phyloP scores from a whole-genome alignment of 2,329 filamentous ascomycete genomes.

The Waltergamsia citrina region DNA sequence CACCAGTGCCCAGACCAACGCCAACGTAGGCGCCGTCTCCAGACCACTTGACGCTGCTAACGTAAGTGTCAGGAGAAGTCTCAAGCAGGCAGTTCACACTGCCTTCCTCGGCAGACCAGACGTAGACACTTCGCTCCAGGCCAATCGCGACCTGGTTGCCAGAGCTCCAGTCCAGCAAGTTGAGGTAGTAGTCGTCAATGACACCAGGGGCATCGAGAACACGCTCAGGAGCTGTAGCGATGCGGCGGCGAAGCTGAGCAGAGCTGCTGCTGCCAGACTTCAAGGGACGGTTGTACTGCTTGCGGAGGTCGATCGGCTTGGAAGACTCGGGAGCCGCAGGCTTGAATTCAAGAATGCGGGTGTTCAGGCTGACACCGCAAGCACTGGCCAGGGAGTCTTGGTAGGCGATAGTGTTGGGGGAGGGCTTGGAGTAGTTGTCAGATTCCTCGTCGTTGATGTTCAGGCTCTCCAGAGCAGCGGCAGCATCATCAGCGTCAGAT shows the following conservation, averaged over 20 bases:
- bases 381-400: constrained; percentile 84
- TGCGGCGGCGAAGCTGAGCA: constrained; percentile 82
- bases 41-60: constrained; percentile 98
- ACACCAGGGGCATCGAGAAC: constrained; percentile 93
- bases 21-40: constrained; percentile 94
- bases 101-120: constrained; percentile 95
- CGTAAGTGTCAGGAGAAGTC: constrained; percentile 81
- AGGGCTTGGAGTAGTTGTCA: constrained; percentile 63
- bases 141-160: constrained; percentile 97
- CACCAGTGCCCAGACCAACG: constrained; percentile 87
- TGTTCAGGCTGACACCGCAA: constrained; percentile 87
- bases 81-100: constrained; percentile 83
- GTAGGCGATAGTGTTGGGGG: constrained; percentile 82
- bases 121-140: constrained; percentile 92
- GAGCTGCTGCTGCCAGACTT: constrained; percentile 65
- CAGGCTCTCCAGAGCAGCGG: constrained; percentile 70
- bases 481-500: constrained; percentile 69
- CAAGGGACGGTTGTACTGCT: constrained; percentile 95
- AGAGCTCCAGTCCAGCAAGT: constrained; percentile 96
- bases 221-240: constrained; percentile 89
- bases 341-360: constrained; percentile 96
- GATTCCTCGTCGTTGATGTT: constrained; percentile 64
- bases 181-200: constrained; percentile 98
- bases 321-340: constrained; percentile 95
- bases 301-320: constrained; percentile 93